Evolutionary conservation across 2,329 filamentous ascomycete genomes (phyloP).

Genomic region (Paracamarosporium sp.): DNA sequence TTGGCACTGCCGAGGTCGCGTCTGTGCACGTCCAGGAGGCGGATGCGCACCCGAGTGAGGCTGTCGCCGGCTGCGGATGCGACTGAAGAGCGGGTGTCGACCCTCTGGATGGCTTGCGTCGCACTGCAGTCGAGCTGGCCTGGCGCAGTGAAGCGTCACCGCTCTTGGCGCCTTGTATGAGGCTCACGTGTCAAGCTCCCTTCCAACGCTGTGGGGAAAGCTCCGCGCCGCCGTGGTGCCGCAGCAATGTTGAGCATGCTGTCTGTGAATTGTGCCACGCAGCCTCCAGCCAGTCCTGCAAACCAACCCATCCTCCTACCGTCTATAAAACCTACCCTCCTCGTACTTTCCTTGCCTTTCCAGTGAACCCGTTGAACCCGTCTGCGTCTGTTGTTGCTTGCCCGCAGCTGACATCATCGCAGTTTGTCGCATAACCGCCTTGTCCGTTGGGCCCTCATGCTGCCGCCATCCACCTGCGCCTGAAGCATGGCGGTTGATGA

Average conservation of each 20-base stretch:
- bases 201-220: constrained; percentile 4
- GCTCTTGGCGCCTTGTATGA: background rate
- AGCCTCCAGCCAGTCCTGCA: background rate
- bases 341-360: too few relatives aligned
- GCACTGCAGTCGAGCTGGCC: background rate
- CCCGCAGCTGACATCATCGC: constrained; percentile 16
- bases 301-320: background rate
- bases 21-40: constrained; percentile 1
- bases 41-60: constrained; percentile 2
- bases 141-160: background rate
- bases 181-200: background rate
- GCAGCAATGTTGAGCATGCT: background rate
- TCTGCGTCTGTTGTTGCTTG: background rate
- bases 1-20: constrained; percentile 6
- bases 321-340: background rate
- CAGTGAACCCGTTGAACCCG: background rate
- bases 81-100: background rate
- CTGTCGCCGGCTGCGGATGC: background rate
- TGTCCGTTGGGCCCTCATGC: constrained; percentile 28
- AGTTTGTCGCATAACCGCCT: constrained; percentile 14
- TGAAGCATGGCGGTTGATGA: constrained; percentile 49
- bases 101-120: background rate
- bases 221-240: background rate
- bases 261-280: constrained; percentile 1
- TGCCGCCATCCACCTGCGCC: constrained; percentile 28